A percentile compares a stretch with the other conserved stretches of the same genome.
Evolutionary conservation across 495 filamentous ascomycete genomes (phyloP).

Genomic region (Pyronema omphalodes): DNA sequence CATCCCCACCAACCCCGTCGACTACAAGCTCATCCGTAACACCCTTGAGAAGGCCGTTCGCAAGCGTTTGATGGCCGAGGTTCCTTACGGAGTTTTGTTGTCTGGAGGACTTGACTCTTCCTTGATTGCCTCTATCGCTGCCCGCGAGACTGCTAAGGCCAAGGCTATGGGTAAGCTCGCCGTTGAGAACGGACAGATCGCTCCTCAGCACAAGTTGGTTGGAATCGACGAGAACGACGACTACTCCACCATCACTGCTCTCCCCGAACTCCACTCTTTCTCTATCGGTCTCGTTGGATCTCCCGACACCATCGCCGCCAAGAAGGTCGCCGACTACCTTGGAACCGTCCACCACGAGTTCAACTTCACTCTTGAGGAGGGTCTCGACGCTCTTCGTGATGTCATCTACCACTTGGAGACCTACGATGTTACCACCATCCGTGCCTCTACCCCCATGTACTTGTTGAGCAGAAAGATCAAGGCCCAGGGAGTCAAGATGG

Average conservation of each 20-base stretch:
- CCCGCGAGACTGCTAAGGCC: slow-evolving; percentile 68
- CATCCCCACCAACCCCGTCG: slow-evolving; percentile 58
- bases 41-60: slow-evolving; percentile 79
- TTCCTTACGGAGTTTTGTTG: slow-evolving; percentile 88
- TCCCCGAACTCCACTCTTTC: slow-evolving; percentile 93
- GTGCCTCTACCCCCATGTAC: slow-evolving; percentile 97
- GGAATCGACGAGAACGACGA: slow-evolving; percentile 86
- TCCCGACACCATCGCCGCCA: slow-evolving; percentile 74
- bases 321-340: slow-evolving; percentile 82
- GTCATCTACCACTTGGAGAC: slow-evolving; percentile 97
- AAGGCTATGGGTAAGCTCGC: slow-evolving; percentile 37
- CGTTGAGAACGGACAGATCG: slow-evolving; percentile 27
- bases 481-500: slow-evolving; percentile 98
- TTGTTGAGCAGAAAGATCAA: slow-evolving; percentile 95
- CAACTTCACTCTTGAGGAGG: slow-evolving; percentile 94
- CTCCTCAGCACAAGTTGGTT: slow-evolving; percentile 45
- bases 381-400: slow-evolving; percentile 84
- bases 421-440: slow-evolving; percentile 95
- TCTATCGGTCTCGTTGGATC: slow-evolving; percentile 86
- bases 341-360: slow-evolving; percentile 95
- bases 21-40: slow-evolving; percentile 61
- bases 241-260: slow-evolving; percentile 72
- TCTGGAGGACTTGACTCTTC: slow-evolving; percentile 94
- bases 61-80: slow-evolving; percentile 96
- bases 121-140: slow-evolving; percentile 84